Percentiles rank a stretch among this genome's conserved stretches.
Conservation (phyloP, 805 yeast species). For the Cyberlindnera veronae region DNA sequence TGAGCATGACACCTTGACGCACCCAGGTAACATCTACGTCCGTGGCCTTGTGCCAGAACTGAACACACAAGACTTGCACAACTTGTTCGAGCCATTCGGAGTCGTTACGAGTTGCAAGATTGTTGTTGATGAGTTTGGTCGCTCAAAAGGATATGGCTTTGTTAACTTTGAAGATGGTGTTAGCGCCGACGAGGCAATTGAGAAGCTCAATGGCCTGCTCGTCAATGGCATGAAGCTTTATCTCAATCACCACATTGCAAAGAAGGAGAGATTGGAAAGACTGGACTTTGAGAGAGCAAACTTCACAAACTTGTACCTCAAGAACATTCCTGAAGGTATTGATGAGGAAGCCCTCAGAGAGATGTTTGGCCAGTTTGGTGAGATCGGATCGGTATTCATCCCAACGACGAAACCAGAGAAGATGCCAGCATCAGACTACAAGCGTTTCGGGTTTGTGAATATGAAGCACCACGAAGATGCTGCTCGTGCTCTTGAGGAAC, state of each 20-base stretch:
- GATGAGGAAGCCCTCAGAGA: slow-evolving; percentile 36
- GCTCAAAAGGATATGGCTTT: slow-evolving; percentile 58
- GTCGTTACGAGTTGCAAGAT: slow-evolving; percentile 42
- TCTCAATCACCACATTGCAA: slow-evolving; percentile 60
- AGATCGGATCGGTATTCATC: slow-evolving; percentile 48
- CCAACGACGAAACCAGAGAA: slow-evolving; percentile 36
- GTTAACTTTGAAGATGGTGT: slow-evolving; percentile 51
- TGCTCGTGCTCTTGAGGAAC: slow-evolving; percentile 41
- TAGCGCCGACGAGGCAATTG: slow-evolving; percentile 59
- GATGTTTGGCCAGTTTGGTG: slow-evolving; percentile 46
- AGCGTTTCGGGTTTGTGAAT: slow-evolving; percentile 47
- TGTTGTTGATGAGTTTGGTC: slow-evolving; percentile 42
- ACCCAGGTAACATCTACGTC: slow-evolving; percentile 57
- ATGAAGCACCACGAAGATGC: slow-evolving; percentile 46
- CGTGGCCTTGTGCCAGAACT: slow-evolving; percentile 42
- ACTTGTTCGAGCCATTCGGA: slow-evolving; percentile 38
- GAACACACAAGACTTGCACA: slow-evolving; percentile 33
- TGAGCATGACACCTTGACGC: slow-evolving; percentile 34
- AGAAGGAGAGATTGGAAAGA: slow-evolving; percentile 49
- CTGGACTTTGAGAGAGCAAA: slow-evolving; percentile 42
- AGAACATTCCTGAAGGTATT: slow-evolving; percentile 39
- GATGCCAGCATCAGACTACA: slow-evolving; percentile 1
- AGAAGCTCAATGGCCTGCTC: slow-evolving; percentile 44
- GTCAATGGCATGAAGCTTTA: slow-evolving; percentile 35
- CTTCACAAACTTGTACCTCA: slow-evolving; percentile 49